Evolutionary conservation across 345 rosid genomes (phyloP), one percentile per base, ranked within the genome.

Genomic region (Odontarrhena argentea): DNA sequence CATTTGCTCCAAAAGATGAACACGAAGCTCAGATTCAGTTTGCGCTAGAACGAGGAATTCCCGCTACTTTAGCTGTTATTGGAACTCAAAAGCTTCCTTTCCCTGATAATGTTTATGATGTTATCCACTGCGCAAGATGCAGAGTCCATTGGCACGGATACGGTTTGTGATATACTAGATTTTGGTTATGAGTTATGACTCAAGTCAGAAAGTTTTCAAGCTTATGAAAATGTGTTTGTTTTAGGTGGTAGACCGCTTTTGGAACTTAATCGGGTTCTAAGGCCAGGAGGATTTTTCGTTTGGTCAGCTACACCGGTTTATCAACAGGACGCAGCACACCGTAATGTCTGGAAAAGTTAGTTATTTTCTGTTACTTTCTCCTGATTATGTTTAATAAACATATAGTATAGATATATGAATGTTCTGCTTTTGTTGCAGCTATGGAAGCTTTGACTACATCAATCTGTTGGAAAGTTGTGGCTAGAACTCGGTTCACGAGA

Each of bases 271-370:
- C 85, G 95, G 77, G 69, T 93, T 73, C 86, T 93, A 7, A 82
- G 99, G 68, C 95, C 96, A 5, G 97, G 97, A 47, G 99, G 97
- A 58, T 94, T 75, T 77, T 94, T 90, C 63, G 76, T 88, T 36
- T 94, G 99, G 99, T 94, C 99, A 34, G 99, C 99, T 68, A 94
- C 96, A 5, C 95, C 97, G 8, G 96, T 94, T 63, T 94, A 87
- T 73, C 86, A 80, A 50, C 55, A 83, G 0, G 82, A 88, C 30
- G 74, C 83, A 24, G 83, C 63, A 50, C 88, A 93, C 60, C 81
- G 70, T 11, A 78, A 57, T 49, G 83, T 93, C 64, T 93, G 97
- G 96, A 87, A 84, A 28, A 63, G 86, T 85, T 34, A 60, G 98
- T 82, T 9, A 6, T 2, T 38, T 51, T 65, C 50, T 14, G 8